Percentiles rank a stretch among this genome's conserved stretches.
phyloP scores from a whole-genome alignment of 2,329 filamentous ascomycete species.

The Monosporascus sp. region DNA sequence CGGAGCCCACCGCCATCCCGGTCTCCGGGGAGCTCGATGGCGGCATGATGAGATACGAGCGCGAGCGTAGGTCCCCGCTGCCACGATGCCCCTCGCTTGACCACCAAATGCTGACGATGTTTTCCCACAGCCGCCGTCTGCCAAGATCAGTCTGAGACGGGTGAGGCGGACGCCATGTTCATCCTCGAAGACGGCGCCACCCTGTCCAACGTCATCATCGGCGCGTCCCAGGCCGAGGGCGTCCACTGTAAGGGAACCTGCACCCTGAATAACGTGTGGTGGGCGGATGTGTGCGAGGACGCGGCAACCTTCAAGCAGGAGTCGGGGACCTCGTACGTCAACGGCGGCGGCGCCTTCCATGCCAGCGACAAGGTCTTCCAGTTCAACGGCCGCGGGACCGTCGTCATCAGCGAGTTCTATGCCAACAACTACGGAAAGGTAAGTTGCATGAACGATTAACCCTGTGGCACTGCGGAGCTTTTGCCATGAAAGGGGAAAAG shows the following conservation, averaged over 20 bases:
- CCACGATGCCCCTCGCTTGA: neutral
- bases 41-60: slow-evolving; percentile 1
- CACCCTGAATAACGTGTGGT: slow-evolving; percentile 24
- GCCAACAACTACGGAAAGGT: slow-evolving; percentile 38
- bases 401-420: slow-evolving; percentile 34
- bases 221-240: slow-evolving; percentile 1
- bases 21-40: slow-evolving; percentile 1
- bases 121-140: neutral
- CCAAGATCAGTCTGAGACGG: neutral
- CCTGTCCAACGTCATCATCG: slow-evolving; percentile 2
- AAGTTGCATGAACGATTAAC: neutral
- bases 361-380: slow-evolving; percentile 37
- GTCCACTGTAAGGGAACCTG: slow-evolving; percentile 1
- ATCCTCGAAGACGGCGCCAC: slow-evolving; percentile 1
- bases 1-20: slow-evolving; percentile 4
- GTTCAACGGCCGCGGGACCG: slow-evolving; percentile 36
- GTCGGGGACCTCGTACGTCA: slow-evolving; percentile 35
- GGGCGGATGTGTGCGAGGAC: slow-evolving; percentile 34
- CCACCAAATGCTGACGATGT: neutral
- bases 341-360: slow-evolving; percentile 37
- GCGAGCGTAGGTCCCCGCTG: neutral
- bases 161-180: slow-evolving; percentile 1
- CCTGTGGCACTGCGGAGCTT: neutral
- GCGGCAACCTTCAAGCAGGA: slow-evolving; percentile 31
- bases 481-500: too few relatives aligned